These are phyloP conservation scores for Alternaria arborescens DNA, from an alignment of 2,329 filamentous ascomycete species.

Conservation along the genomic window DNA sequence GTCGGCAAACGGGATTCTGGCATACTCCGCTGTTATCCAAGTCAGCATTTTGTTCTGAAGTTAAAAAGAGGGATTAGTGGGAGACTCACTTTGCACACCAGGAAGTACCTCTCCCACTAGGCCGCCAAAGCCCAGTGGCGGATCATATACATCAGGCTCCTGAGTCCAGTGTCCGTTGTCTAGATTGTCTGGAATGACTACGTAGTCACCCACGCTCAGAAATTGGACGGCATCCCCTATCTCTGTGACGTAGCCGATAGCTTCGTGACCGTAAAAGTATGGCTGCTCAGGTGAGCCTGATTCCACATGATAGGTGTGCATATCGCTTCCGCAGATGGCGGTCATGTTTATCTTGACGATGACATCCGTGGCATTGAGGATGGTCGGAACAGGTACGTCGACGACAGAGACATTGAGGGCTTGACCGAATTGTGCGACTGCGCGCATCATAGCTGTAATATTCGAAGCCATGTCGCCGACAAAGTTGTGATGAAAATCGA, in stretches of 20 bases:
- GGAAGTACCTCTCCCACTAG: not conserved
- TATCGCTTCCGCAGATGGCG: constrained; percentile 48
- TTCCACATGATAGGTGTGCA: constrained; percentile 57
- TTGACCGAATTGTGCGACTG: not conserved
- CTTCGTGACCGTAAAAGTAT: constrained; percentile 86
- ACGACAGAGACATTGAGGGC: not conserved
- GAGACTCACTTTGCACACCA: not conserved
- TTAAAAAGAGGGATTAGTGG: not conserved
- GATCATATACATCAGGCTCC: not conserved
- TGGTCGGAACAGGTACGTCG: constrained; percentile 40
- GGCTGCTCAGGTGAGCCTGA: constrained; percentile 86
- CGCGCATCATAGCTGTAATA: not conserved
- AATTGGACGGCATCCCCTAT: constrained; percentile 77
- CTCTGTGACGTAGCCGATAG: constrained; percentile 79
- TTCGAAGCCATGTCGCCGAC: not conserved
- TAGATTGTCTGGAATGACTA: constrained; percentile 30
- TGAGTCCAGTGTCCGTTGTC: not conserved
- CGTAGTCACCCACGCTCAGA: constrained; percentile 74
- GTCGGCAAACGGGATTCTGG: constrained; percentile 25
- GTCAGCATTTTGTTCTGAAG: not conserved
- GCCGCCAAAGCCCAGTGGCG: not conserved
- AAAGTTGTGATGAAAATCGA: not conserved
- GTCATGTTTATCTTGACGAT: constrained; percentile 52
- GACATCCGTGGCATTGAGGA: constrained; percentile 48
- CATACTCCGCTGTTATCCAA: constrained; percentile 23